phyloP scores from a whole-genome alignment of 352 stramenopile species.

The Globisporangium camurandrum region DNA sequence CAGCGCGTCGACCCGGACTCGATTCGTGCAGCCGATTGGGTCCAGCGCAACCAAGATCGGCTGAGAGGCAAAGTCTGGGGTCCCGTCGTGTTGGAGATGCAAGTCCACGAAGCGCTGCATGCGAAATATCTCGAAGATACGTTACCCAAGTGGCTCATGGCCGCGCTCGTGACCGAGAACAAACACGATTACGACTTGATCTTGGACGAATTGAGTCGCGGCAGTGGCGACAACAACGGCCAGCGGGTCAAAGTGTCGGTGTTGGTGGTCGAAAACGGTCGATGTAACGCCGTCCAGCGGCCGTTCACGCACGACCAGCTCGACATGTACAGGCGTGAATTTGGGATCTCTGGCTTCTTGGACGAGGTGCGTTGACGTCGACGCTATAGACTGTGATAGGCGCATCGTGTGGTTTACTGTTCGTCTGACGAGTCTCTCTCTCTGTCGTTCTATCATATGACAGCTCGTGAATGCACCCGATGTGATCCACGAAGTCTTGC shows the following conservation, averaged over 20 bases:
- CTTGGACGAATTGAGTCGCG: conserved; percentile 52
- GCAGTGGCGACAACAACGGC: conserved; percentile 32
- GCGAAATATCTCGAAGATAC: conserved; percentile 84
- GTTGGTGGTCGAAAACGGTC: conserved; percentile 56
- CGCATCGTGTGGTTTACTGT: not conserved
- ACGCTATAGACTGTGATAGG: not conserved
- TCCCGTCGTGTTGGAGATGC: conserved; percentile 76
- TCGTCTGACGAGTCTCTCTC: not conserved
- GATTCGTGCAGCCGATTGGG: conserved; percentile 70
- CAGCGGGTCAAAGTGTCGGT: conserved; percentile 59
- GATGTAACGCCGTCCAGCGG: conserved; percentile 35
- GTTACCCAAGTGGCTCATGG: conserved; percentile 72
- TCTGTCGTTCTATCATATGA: not conserved
- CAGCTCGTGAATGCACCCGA: conserved; percentile 76
- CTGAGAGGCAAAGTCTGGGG: conserved; percentile 79
- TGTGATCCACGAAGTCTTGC: conserved; percentile 75
- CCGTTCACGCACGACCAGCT: conserved; percentile 62
- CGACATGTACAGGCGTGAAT: conserved; percentile 31
- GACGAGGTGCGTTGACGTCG: conserved; percentile 43
- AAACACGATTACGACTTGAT: conserved; percentile 80
- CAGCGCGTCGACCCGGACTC: conserved; percentile 56
- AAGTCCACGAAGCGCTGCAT: conserved; percentile 69
- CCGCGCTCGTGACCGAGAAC: conserved; percentile 67
- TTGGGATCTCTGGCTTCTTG: conserved; percentile 67
- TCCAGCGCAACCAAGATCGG: conserved; percentile 56